A percentile compares a stretch with the other conserved stretches of the same genome.
Evolutionary conservation across 495 filamentous ascomycete genomes (phyloP).

Genomic region (Haplographium delicatum): DNA sequence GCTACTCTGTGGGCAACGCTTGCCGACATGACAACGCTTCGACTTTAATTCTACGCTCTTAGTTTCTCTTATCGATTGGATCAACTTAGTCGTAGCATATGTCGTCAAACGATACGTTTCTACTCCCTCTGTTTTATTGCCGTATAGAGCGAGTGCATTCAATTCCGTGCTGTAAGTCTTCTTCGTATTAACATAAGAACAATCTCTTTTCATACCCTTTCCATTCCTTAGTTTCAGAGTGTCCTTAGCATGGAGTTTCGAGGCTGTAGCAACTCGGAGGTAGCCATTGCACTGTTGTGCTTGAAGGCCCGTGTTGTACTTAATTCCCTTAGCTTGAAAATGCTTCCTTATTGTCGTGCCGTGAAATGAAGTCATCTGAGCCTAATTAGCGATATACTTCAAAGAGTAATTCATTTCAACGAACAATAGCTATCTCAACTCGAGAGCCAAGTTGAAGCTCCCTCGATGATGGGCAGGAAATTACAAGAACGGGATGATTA

Average conservation of each 20-base stretch:
- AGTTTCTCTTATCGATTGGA: background rate
- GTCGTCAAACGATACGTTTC: conserved; percentile 11
- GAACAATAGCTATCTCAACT: conserved; percentile 12
- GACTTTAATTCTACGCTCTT: background rate
- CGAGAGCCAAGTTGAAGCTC: background rate
- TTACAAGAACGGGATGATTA: conserved; percentile 10
- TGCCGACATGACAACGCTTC: too few species aligned
- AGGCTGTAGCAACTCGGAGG: conserved; percentile 10
- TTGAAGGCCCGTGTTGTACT: background rate
- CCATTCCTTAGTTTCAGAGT: conserved; percentile 7
- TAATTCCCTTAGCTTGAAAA: conserved; percentile 1
- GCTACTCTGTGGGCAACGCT: too few species aligned
- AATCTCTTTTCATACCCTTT: conserved; percentile 18
- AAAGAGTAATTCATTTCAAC: background rate
- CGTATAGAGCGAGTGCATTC: conserved; percentile 8
- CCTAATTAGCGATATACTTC: background rate
- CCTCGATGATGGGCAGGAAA: background rate
- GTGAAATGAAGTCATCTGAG: conserved; percentile 17
- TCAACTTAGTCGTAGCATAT: conserved; percentile 5
- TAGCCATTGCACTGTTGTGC: conserved; percentile 5
- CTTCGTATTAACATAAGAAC: conserved; percentile 7
- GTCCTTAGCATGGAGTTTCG: conserved; percentile 9
- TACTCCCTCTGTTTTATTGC: conserved; percentile 1
- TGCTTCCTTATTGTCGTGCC: conserved; percentile 9
- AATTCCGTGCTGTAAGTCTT: conserved; percentile 1